Base-by-base conservation (phyloP, 495 filamentous ascomycete genomes). In the Xylona heveae region DNA sequence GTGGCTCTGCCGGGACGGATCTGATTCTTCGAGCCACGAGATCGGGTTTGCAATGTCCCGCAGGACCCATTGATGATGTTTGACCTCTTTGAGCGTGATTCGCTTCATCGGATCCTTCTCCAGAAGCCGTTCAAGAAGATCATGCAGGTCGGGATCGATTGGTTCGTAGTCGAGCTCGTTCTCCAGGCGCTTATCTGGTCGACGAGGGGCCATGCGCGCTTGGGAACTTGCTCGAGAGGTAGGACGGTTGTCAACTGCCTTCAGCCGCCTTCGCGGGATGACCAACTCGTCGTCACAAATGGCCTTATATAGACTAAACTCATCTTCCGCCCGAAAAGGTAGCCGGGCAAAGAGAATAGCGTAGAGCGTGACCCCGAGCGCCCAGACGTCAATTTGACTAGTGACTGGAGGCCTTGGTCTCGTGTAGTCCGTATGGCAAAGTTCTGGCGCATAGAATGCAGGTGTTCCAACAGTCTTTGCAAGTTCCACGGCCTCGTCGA, bases 401-500 rank as follows among this genome's bases (percentile, higher is more conserved):
- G 70, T 76, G 30, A 81, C 71, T 10, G 52, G 52, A 32, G 55
- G 54, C 3, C 56, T 34, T 55, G 62, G 36, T 54, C 49, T 10
- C 49, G 54, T 57, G 2, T 58, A 38, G 32, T 79, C 75, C 5
- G 77, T 82, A 44, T 81, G 81, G 52, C 90, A 95, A n/a, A 99
- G 65, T 47, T 99, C 88, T 3, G 88, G 88, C 3, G 88, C 88
- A 47, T 94, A 99, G 56, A 99, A 95, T 4, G 85, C 85, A 14
- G 85, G 84, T 8, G 88, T 99, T 13, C 88, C 88, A 15, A 94
- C 88, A 21, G 90, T 99, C 57, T 95, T 99, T 23, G 90, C 83
- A 15, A 99, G 58, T 42, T 95, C 88, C 33, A 85, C 66, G 21
- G 90, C 84, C 50, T 91, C 80, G 42, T 93, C 80, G 28, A 85